A percentile compares a stretch with the other conserved stretches of the same genome.
Evolutionary conservation across 345 rosid genomes (phyloP).

Genomic region (Dimocarpus longan): DNA sequence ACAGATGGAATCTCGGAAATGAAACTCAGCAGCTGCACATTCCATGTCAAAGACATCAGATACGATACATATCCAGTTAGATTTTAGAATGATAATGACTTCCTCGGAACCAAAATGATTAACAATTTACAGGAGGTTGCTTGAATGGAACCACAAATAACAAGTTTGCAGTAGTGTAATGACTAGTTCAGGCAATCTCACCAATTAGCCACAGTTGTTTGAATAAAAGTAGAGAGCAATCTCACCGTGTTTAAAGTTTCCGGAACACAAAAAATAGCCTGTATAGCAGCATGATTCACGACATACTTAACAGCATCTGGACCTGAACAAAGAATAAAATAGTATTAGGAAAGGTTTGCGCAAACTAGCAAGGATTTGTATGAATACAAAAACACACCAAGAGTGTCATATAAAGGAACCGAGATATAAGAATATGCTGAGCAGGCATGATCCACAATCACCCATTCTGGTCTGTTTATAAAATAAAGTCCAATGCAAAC

Average conservation of each 20-base stretch:
- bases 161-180: slow-evolving; percentile 1
- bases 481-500: slow-evolving; percentile 70
- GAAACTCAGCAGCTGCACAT: slow-evolving; percentile 76
- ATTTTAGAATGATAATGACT: neutral
- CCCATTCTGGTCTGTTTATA: slow-evolving; percentile 90
- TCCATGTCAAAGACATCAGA: slow-evolving; percentile 18
- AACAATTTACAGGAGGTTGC: neutral
- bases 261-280: slow-evolving; percentile 84
- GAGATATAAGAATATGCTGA: slow-evolving; percentile 89
- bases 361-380: neutral
- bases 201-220: neutral
- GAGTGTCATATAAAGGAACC: slow-evolving; percentile 92
- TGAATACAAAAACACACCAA: slow-evolving; percentile 51
- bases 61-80: slow-evolving; percentile 4
- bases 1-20: slow-evolving; percentile 74
- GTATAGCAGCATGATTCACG: slow-evolving; percentile 71
- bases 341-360: slow-evolving; percentile 20
- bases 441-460: slow-evolving; percentile 93
- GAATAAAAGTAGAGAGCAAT: slow-evolving; percentile 21
- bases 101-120: neutral
- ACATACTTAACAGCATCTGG: slow-evolving; percentile 85
- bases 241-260: slow-evolving; percentile 77
- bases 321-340: slow-evolving; percentile 45
- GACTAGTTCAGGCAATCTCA: neutral
- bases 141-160: neutral